phyloP scores from a whole-genome alignment of 2,329 filamentous ascomycete genomes.

The Cercospora sp. region DNA sequence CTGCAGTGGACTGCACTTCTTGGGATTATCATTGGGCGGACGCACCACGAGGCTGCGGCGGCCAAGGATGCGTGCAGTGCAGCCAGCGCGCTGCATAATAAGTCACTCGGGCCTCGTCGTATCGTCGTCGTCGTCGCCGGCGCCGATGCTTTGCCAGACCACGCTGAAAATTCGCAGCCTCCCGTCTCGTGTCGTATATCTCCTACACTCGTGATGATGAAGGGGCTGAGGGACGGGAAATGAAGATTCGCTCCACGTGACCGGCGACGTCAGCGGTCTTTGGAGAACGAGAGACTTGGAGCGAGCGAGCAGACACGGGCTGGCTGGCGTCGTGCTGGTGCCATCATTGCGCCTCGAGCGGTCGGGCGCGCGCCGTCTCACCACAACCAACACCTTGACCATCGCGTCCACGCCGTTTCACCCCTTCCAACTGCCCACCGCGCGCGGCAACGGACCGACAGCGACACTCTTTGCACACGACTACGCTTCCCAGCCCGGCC shows the following conservation, averaged over 20 bases:
- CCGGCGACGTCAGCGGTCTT: background rate
- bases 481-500: constrained; percentile 8
- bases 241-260: background rate
- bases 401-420: background rate
- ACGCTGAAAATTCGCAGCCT: background rate
- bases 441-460: background rate
- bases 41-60: background rate
- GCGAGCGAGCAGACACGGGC: too few species aligned
- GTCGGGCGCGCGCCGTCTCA: background rate
- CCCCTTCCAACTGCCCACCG: background rate
- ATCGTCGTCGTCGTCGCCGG: background rate
- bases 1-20: background rate
- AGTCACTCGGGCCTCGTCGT: background rate
- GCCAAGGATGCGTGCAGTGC: background rate
- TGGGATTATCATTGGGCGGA: background rate
- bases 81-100: background rate
- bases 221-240: background rate
- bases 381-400: background rate
- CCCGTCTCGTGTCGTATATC: background rate
- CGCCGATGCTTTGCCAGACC: background rate
- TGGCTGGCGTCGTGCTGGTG: background rate
- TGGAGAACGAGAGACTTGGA: background rate
- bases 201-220: background rate
- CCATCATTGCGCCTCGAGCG: background rate
- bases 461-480: constrained; percentile 4